phyloP scores from a whole-genome alignment of 306 rosid species.

The Citrullus mucosospermus region DNA sequence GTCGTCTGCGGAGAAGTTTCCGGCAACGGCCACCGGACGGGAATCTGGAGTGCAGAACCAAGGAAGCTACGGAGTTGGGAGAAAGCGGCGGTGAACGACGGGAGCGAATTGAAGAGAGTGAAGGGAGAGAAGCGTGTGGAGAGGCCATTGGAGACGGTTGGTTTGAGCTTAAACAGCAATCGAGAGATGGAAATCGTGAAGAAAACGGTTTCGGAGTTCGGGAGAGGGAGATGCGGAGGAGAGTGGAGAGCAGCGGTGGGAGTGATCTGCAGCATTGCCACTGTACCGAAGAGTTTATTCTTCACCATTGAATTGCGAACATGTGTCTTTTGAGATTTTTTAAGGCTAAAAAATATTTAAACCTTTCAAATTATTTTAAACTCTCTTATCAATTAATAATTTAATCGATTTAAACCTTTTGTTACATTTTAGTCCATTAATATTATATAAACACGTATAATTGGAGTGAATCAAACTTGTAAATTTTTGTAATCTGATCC shows the following conservation, averaged over 20 bases:
- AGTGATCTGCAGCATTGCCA: not conserved
- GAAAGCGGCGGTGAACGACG: slow-evolving; percentile 13
- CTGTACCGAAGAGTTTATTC: not conserved
- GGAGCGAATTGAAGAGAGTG: slow-evolving; percentile 20
- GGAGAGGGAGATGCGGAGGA: not conserved
- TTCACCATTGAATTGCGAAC: not conserved
- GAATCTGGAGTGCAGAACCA: not conserved
- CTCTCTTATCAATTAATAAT: too few relatives aligned
- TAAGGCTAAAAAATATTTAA: too few relatives aligned
- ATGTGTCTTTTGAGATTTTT: not conserved
- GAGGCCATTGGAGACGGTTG: slow-evolving; percentile 31
- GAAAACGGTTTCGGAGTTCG: not conserved
- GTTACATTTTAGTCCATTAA: too few relatives aligned
- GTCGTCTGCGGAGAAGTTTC: slow-evolving; percentile 11
- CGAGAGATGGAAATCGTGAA: not conserved
- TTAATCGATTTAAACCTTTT: too few relatives aligned
- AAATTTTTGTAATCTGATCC: too few relatives aligned
- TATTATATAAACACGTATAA: too few relatives aligned
- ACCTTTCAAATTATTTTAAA: too few relatives aligned
- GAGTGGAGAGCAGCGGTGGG: not conserved
- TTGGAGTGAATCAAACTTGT: too few relatives aligned
- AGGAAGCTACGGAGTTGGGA: slow-evolving; percentile 6
- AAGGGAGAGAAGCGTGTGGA: slow-evolving; percentile 19
- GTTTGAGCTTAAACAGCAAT: not conserved
- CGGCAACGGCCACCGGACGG: slow-evolving; percentile 9